Evolutionary conservation across 805 yeast species (phyloP), one percentile per base, ranked within the genome.

Genomic region (Cyberlindnera amylophila): DNA sequence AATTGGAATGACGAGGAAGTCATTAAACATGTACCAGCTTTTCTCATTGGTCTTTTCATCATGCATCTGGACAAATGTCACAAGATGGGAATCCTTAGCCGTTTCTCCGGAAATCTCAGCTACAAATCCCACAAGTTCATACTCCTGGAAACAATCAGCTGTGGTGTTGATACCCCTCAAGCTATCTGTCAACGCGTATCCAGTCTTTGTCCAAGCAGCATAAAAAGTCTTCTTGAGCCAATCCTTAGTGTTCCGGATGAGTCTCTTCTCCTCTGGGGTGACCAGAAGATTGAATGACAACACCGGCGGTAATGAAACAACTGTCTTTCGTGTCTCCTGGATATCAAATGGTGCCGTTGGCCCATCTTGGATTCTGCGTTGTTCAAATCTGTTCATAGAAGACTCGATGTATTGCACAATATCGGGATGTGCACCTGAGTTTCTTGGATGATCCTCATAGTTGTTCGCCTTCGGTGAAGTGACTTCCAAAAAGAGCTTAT

Each of bases 21-120:
- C 98, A 58, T 93, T 93, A 61, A 93, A 88, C 57, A 93, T 61
- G 55, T 73, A 79, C 99, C 99, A 93, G 24, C 60, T 60, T 39
- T 62, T 64, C 4, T 36, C 43, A 2, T 57, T 55, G 9, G 54
- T 49, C 9, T 51, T 29, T 5, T 52, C 48, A 36, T 71, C 71
- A 13, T 63, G 66, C 4, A 78, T 64, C 47, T 72, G 72, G 2
- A 75, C 71, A 51, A 74, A 75, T 0, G 89, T 74, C 0, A 86
- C 83, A 39, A 82, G 59, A 52, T 80, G 82, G 32, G 74, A 74
- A 40, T 75, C 75, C 33, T 69, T 70, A n/a, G 72, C 77, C 2
- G 70, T 69, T 4, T 57, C 55, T 3, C 60, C 63, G 8, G 57
- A 40, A 6, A 86, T 74, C 53, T 81, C 82, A 32, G 86, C 85